phyloP scores from a whole-genome alignment of 2,329 filamentous ascomycete genomes.

The Alternaria burnsii region DNA sequence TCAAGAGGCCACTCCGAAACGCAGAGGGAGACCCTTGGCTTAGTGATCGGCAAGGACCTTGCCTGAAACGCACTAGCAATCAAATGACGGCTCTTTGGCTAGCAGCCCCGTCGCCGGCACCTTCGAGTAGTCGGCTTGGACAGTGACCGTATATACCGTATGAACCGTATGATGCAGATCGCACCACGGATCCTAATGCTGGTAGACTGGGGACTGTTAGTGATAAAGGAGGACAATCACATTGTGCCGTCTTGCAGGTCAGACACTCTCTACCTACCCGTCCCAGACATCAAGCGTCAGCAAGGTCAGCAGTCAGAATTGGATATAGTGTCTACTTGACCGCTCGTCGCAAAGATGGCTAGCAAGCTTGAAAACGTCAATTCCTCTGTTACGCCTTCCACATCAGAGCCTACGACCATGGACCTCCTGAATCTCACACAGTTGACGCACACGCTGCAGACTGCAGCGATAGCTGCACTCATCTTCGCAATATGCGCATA shows the following conservation, averaged over 20 bases:
- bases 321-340: neutral
- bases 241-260: neutral
- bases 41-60: conserved; percentile 20
- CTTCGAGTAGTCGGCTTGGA: conserved; percentile 7
- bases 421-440: conserved; percentile 27
- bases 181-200: neutral
- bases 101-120: conserved; percentile 14
- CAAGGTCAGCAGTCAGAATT: neutral
- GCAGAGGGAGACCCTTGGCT: conserved; percentile 1
- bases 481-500: conserved; percentile 34
- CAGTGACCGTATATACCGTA: conserved; percentile 10
- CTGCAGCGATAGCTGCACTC: conserved; percentile 32
- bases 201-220: neutral
- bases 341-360: conserved; percentile 1
- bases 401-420: conserved; percentile 19
- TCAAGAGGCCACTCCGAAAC: neutral
- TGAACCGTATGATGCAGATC: conserved; percentile 9
- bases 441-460: conserved; percentile 34
- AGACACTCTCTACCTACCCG: neutral
- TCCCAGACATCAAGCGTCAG: neutral
- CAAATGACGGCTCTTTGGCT: conserved; percentile 7
- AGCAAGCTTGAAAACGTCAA: conserved; percentile 2
- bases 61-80: conserved; percentile 6
- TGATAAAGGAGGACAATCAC: conserved; percentile 1
- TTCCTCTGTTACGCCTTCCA: neutral